Evolutionary conservation across 2,329 filamentous ascomycete genomes (phyloP), one percentile per base, ranked within the genome.

Genomic region (Akanthomyces dipterigenus): DNA sequence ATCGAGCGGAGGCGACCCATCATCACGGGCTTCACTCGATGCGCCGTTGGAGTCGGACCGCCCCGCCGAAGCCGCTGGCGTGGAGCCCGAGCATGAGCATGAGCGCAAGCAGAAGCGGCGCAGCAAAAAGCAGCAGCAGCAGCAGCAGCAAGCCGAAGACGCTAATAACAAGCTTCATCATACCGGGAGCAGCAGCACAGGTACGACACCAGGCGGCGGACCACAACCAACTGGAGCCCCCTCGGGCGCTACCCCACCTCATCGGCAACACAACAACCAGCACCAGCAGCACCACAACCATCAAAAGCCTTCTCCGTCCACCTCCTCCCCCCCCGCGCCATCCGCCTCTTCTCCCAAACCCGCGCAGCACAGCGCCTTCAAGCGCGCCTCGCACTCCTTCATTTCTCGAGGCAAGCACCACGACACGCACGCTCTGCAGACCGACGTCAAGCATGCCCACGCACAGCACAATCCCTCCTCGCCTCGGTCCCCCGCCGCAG

Each of bases 401-500:
- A 60, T 59, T 50, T 48, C 54, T 9, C 61, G 55, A 12, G 61
- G 48, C 48, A 62, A 55, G 61, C 54, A 60, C 6, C 49, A 60
- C 57, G 20, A 54, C 49, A 45, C 26, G 20, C 58, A 60, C 20
- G 5, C 49, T 26, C 42, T 24, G 14, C n/a, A 28, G 11, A 46
- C 36, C 24, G 60, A 46, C 24, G 20, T 34, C 46, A 53, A 51
- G 42, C 55, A 59, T 48, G 55, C 61, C 53, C 46, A 45, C 43
- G 31, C 18, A 24, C 50, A 43, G 22, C 50, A 24, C 40, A 42
- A 60, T 57, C 49, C 56, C 59, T 55, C 60, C 20, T 48, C 56
- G 63, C 62, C 63, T 14, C 58, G 49, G 58, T 60, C 60, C 31
- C 54, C 61, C 55, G 36, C 55, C 48, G 61, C 43, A 48, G 71